Percentiles rank a stretch among this genome's conserved stretches.
Conservation (phyloP, 805 yeast genomes). For the Candida ipomoeae region DNA sequence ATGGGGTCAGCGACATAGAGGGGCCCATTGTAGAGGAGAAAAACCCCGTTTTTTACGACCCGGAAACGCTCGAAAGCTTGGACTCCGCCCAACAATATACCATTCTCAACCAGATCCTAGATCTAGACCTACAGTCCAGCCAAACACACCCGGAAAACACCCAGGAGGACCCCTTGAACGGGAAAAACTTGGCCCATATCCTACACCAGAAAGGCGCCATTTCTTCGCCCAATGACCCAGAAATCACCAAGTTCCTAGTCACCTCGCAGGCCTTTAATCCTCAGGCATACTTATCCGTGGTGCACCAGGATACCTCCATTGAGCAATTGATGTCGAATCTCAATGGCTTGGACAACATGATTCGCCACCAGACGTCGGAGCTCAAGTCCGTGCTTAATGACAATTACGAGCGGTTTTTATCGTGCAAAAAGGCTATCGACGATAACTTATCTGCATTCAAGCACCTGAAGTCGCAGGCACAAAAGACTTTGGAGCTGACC, state of each 20-base stretch:
- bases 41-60: slow-evolving; percentile 17
- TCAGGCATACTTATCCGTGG: slow-evolving; percentile 31
- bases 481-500: slow-evolving; percentile 30
- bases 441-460: slow-evolving; percentile 32
- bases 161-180: slow-evolving; percentile 32
- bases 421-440: slow-evolving; percentile 38
- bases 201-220: slow-evolving; percentile 25
- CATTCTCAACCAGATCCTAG: slow-evolving; percentile 26
- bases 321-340: slow-evolving; percentile 30
- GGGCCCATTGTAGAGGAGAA: slow-evolving; percentile 16
- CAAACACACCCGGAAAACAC: slow-evolving; percentile 20
- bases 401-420: slow-evolving; percentile 33
- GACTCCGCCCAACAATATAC: slow-evolving; percentile 29
- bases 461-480: slow-evolving; percentile 31
- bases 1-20: slow-evolving; percentile 25
- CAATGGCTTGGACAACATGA: slow-evolving; percentile 29
- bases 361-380: slow-evolving; percentile 32
- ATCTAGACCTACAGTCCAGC: slow-evolving; percentile 10
- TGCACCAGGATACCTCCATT: slow-evolving; percentile 36
- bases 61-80: slow-evolving; percentile 19
- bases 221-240: slow-evolving; percentile 28
- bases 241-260: slow-evolving; percentile 29
- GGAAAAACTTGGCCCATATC: slow-evolving; percentile 25
- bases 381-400: slow-evolving; percentile 35
- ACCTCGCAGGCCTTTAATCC: slow-evolving; percentile 35